Evolutionary conservation across 129 eudicot species (phyloP).

Genomic region (Pulicaria dysenterica): DNA sequence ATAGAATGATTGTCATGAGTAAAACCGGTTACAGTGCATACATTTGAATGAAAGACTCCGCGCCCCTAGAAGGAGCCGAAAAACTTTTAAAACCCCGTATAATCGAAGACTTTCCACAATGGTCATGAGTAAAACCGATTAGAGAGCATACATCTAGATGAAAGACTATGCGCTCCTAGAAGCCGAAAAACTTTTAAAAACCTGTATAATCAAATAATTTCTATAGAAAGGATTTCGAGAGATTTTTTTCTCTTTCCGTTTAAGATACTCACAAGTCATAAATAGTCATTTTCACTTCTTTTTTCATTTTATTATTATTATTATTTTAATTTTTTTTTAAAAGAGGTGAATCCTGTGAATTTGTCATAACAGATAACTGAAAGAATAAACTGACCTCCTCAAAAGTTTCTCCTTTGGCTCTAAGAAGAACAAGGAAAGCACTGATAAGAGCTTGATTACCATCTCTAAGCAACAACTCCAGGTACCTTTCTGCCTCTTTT

Average conservation of each 20-base stretch:
- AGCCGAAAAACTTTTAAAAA: no score
- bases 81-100: no score
- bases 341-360: background rate
- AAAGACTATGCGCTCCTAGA: no score
- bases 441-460: conserved; percentile 73
- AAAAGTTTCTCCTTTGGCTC: conserved; percentile 94
- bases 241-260: background rate
- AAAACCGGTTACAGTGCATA: background rate
- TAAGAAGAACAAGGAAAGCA: conserved; percentile 81
- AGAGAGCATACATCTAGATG: no score
- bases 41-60: no score
- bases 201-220: no score
- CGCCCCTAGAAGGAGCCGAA: no score
- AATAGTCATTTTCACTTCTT: no score
- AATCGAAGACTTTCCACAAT: no score
- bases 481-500: conserved; percentile 69
- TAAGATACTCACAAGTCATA: no score
- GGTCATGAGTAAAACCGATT: background rate
- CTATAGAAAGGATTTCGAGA: background rate
- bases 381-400: conserved; percentile 52
- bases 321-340: no score
- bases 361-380: background rate
- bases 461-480: conserved; percentile 59
- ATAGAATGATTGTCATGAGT: background rate
- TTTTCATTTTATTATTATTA: no score